These are phyloP conservation scores for Xylaria polymorpha DNA, from an alignment of 2,329 filamentous ascomycete species.

Conservation along the genomic window DNA sequence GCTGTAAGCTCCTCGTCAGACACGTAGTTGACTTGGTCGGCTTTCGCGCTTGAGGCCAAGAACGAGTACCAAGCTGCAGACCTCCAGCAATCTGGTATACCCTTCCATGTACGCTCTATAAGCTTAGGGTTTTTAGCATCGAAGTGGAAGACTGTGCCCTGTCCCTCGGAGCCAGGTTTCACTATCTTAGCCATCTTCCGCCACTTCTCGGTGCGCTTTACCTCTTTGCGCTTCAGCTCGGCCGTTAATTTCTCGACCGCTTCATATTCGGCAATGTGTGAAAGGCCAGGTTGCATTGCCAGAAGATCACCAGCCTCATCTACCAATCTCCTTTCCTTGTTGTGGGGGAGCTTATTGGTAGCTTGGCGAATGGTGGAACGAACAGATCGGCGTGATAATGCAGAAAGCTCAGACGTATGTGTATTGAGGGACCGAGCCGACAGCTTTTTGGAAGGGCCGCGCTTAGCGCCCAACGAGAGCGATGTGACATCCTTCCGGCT, in stretches of 20 bases:
- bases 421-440: conserved; percentile 70
- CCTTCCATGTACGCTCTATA: conserved; percentile 94
- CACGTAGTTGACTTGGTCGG: conserved; percentile 66
- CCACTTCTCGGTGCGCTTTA: conserved; percentile 73
- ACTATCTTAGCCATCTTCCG: conserved; percentile 71
- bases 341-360: conserved; percentile 69
- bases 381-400: conserved; percentile 63
- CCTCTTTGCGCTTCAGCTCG: conserved; percentile 71
- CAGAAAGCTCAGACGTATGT: conserved; percentile 64
- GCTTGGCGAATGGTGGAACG: conserved; percentile 68
- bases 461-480: conserved; percentile 55
- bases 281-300: conserved; percentile 67
- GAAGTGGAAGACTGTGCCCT: conserved; percentile 78
- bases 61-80: conserved; percentile 96
- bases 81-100: conserved; percentile 96
- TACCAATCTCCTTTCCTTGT: conserved; percentile 69
- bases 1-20: conserved; percentile 78
- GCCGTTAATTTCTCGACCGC: conserved; percentile 64
- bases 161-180: conserved; percentile 61
- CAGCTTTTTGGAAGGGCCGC: conserved; percentile 64
- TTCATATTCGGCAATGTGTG: conserved; percentile 67
- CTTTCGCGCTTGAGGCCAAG: conserved; percentile 79
- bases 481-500: conserved; percentile 55
- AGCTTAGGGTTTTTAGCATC: conserved; percentile 85
- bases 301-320: conserved; percentile 77